phyloP scores from a whole-genome alignment of 2,329 filamentous ascomycete genomes.

The Neofusicoccum sp. region DNA sequence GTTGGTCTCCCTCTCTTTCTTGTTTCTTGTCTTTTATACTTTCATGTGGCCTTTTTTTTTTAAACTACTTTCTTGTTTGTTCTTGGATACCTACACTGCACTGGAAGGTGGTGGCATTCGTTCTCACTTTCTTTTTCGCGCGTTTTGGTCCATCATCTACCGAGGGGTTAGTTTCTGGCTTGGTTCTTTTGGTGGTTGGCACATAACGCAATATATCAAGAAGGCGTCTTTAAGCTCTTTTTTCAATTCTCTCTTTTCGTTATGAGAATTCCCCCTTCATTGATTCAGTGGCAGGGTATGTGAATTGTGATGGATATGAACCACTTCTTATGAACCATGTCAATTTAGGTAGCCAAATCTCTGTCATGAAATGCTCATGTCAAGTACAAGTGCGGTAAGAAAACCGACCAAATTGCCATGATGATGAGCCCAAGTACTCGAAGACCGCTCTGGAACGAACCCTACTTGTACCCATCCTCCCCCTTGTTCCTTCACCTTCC shows the following conservation, averaged over 20 bases:
- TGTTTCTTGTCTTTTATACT: neutral
- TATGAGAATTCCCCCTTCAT: too few relatives aligned
- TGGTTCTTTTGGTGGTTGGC: neutral
- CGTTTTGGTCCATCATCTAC: neutral
- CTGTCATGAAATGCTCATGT: too few relatives aligned
- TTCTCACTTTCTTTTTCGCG: neutral
- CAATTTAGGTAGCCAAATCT: too few relatives aligned
- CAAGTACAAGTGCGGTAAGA: too few relatives aligned
- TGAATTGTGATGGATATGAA: too few relatives aligned
- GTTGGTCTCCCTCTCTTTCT: neutral
- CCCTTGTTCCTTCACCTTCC: too few relatives aligned
- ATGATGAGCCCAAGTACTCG: too few relatives aligned
- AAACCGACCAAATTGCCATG: too few relatives aligned
- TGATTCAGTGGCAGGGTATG: too few relatives aligned
- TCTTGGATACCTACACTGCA: neutral
- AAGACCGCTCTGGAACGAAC: too few relatives aligned
- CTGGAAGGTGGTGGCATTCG: neutral
- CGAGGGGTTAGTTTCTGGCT: neutral
- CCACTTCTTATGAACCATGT: too few relatives aligned
- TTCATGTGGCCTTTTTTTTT: neutral
- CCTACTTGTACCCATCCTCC: too few relatives aligned
- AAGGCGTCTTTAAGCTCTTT: neutral
- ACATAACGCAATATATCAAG: conserved; percentile 3
- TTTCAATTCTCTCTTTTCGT: neutral
- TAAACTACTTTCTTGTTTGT: neutral